Evolutionary conservation across 768 basidiomycete genomes (phyloP).

Genomic region (Postia placenta): DNA sequence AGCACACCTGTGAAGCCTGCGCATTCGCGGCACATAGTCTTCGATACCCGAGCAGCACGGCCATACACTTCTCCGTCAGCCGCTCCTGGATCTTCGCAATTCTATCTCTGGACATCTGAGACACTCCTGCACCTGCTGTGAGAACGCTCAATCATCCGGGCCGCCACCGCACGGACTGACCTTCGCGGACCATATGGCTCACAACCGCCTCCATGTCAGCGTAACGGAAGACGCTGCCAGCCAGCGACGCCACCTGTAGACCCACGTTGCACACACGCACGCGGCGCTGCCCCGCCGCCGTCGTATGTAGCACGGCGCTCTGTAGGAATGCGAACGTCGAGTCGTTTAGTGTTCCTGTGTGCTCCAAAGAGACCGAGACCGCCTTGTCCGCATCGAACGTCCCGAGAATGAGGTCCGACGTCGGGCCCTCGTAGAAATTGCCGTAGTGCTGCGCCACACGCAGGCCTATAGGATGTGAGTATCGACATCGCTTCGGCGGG

Average conservation of each 20-base stretch:
- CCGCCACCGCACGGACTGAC: slow-evolving; percentile 51
- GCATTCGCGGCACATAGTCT: slow-evolving; percentile 82
- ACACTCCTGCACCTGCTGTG: slow-evolving; percentile 52
- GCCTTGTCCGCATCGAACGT: slow-evolving; percentile 78
- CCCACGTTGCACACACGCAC: slow-evolving; percentile 87
- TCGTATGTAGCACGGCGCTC: slow-evolving; percentile 85
- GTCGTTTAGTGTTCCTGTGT: slow-evolving; percentile 62
- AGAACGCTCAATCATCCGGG: not conserved
- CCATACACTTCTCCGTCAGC: slow-evolving; percentile 77
- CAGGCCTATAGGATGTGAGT: slow-evolving; percentile 40
- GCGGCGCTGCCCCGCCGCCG: slow-evolving; percentile 65
- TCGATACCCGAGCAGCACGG: slow-evolving; percentile 80
- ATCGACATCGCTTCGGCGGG: not conserved
- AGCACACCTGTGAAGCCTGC: slow-evolving; percentile 63
- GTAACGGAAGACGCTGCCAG: slow-evolving; percentile 87
- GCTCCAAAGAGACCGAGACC: slow-evolving; percentile 68
- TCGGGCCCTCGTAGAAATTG: slow-evolving; percentile 59
- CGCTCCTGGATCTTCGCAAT: slow-evolving; percentile 77
- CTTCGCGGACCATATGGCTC: slow-evolving; percentile 67
- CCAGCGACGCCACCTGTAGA: slow-evolving; percentile 71
- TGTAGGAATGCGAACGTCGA: slow-evolving; percentile 77
- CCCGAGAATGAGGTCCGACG: slow-evolving; percentile 75
- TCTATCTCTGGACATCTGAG: slow-evolving; percentile 50
- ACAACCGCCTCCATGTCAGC: slow-evolving; percentile 88
- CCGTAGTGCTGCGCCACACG: slow-evolving; percentile 62